Evolutionary conservation across 192 early-diverging fungal species (phyloP).

Genomic region (Entomortierella parvispora): DNA sequence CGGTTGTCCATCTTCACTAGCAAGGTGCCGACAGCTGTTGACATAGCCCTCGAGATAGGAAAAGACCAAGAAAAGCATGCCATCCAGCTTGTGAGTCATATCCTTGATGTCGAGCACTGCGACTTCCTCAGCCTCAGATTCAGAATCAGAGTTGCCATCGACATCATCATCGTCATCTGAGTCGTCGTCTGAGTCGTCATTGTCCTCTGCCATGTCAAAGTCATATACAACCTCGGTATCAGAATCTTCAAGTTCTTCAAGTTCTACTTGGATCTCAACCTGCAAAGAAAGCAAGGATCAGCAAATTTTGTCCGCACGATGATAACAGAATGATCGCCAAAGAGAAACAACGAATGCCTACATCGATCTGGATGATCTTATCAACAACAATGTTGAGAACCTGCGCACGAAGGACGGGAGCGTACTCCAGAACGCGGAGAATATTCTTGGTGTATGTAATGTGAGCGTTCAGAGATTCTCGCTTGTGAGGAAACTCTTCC

Average conservation of each 20-base stretch:
- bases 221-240: slow-evolving; percentile 53
- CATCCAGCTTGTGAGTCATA: slow-evolving; percentile 78
- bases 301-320: background rate
- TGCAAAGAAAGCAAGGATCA: slow-evolving; percentile 21
- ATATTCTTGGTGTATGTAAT: slow-evolving; percentile 79
- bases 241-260: slow-evolving; percentile 85
- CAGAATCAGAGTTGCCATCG: slow-evolving; percentile 40
- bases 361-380: slow-evolving; percentile 90
- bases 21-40: slow-evolving; percentile 36
- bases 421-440: slow-evolving; percentile 80
- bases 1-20: slow-evolving; percentile 17
- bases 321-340: background rate
- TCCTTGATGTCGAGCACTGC: slow-evolving; percentile 59
- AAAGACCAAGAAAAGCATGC: slow-evolving; percentile 75
- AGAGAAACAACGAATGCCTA: slow-evolving; percentile 41
- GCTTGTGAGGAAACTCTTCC: slow-evolving; percentile 81
- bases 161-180: slow-evolving; percentile 58
- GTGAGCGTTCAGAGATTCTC: slow-evolving; percentile 64
- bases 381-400: slow-evolving; percentile 83
- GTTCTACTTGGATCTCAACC: slow-evolving; percentile 90
- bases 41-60: slow-evolving; percentile 61
- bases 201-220: slow-evolving; percentile 33
- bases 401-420: slow-evolving; percentile 72
- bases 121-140: slow-evolving; percentile 53
- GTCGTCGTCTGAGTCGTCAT: slow-evolving; percentile 53